A percentile compares a stretch with the other conserved stretches of the same genome.
Conservation (phyloP, 2,329 filamentous ascomycete species). For the Acephala macrosclerotiorum region DNA sequence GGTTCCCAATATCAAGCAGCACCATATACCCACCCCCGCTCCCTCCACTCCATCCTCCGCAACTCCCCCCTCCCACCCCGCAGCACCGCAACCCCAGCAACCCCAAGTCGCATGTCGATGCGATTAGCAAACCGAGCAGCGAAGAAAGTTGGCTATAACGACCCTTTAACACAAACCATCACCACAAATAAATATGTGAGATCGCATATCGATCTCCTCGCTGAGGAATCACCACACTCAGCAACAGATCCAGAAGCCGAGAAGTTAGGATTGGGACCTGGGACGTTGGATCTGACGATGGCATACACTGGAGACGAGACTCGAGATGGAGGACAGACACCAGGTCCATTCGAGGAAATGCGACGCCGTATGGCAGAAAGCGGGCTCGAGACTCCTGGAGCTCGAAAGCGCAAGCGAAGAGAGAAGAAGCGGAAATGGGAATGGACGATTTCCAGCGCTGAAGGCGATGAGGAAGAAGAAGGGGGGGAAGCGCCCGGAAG, state of each 20-base stretch:
- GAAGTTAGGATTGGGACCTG: too few relatives aligned
- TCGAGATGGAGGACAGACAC: conserved; percentile 67
- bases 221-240: conserved; percentile 54
- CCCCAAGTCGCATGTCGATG: conserved; percentile 60
- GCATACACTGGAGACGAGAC: conserved; percentile 62
- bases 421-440: conserved; percentile 72
- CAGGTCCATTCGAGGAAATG: conserved; percentile 70
- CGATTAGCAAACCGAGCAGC: conserved; percentile 57
- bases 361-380: conserved; percentile 60
- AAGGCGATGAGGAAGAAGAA: conserved; percentile 48
- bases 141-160: conserved; percentile 65
- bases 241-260: conserved; percentile 36
- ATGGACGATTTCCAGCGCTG: conserved; percentile 61
- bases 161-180: conserved; percentile 69
- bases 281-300: conserved; percentile 57
- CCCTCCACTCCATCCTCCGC: conserved; percentile 69
- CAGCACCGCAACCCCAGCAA: conserved; percentile 57
- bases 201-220: conserved; percentile 69
- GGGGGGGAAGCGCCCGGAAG: conserved; percentile 41
- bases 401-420: conserved; percentile 58
- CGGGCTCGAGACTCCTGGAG: conserved; percentile 37
- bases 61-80: conserved; percentile 69
- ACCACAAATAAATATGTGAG: conserved; percentile 67
- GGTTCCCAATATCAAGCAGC: conserved; percentile 39
- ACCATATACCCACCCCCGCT: conserved; percentile 65